These are phyloP conservation scores for Drosera spatulata DNA, from an alignment of 179 eudicot genomes.

Conservation along the genomic window DNA sequence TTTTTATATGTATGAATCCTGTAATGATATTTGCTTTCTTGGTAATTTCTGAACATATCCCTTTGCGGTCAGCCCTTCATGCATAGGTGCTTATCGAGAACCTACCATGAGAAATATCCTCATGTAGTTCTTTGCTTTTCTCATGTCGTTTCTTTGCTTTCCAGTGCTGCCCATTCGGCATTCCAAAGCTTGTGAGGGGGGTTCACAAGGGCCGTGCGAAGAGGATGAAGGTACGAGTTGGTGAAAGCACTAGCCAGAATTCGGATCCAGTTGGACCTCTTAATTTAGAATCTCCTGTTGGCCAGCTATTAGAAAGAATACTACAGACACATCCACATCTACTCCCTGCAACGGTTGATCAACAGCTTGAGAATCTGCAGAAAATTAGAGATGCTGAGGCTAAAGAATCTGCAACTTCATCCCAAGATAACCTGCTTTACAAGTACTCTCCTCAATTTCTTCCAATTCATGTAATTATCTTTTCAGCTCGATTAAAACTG, in stretches of 20 bases:
- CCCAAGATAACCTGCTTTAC: constrained; percentile 60
- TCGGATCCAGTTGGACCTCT: constrained; percentile 64
- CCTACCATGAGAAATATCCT: constrained; percentile 7
- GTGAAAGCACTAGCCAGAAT: constrained; percentile 42
- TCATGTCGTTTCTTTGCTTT: constrained; percentile 12
- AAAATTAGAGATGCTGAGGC: constrained; percentile 49
- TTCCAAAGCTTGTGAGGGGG: constrained; percentile 38
- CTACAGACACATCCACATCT: constrained; percentile 88
- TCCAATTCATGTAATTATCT: not conserved
- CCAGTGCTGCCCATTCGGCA: constrained; percentile 38
- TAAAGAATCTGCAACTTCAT: constrained; percentile 38
- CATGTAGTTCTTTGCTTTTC: not conserved
- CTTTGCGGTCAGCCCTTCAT: not conserved
- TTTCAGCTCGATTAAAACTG: not conserved
- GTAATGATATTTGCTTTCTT: not conserved
- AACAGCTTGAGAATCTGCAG: constrained; percentile 85
- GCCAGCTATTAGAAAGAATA: constrained; percentile 72
- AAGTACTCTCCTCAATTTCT: constrained; percentile 34
- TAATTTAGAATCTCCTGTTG: constrained; percentile 73
- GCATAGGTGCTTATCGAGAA: not conserved
- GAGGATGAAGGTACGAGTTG: constrained; percentile 52
- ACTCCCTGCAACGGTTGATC: constrained; percentile 80
- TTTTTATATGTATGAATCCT: too few relatives aligned
- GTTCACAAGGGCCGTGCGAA: constrained; percentile 31
- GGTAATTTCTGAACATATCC: not conserved